These are phyloP conservation scores for Tricholoma saponaceum DNA, from an alignment of 768 basidiomycete species.

Conservation along the genomic window DNA sequence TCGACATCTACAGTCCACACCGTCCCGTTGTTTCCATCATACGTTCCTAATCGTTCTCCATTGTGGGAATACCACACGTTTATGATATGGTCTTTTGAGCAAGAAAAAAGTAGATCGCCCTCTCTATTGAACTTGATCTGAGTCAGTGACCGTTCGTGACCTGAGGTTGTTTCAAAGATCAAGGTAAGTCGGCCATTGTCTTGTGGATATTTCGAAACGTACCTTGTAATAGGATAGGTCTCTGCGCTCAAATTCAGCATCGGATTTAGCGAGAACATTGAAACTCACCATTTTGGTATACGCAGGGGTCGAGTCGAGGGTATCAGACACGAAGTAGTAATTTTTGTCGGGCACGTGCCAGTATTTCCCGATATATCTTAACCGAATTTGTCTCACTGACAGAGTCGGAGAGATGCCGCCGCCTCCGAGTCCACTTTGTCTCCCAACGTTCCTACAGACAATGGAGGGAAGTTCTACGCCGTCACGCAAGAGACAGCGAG, in stretches of 20 bases:
- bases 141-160: constrained; percentile 95
- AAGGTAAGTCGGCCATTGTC: neutral
- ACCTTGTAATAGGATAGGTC: constrained; percentile 77
- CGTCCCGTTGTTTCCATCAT: constrained; percentile 91
- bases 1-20: constrained; percentile 98
- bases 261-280: neutral
- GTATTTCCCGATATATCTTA: no score
- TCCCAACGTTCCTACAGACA: no score
- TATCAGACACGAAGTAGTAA: no score
- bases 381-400: no score
- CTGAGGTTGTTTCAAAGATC: constrained; percentile 37
- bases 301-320: neutral
- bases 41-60: constrained; percentile 95
- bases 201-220: neutral
- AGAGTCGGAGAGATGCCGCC: no score
- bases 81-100: constrained; percentile 92
- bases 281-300: constrained; percentile 31
- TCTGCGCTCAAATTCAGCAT: constrained; percentile 30
- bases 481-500: neutral
- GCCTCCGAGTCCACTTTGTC: no score
- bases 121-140: constrained; percentile 98
- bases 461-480: neutral
- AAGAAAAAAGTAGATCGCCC: constrained; percentile 93
- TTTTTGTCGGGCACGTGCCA: no score
- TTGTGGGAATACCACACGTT: constrained; percentile 98